Conservation (phyloP, 257 asterid species). For the Solanum microdontum region DNA sequence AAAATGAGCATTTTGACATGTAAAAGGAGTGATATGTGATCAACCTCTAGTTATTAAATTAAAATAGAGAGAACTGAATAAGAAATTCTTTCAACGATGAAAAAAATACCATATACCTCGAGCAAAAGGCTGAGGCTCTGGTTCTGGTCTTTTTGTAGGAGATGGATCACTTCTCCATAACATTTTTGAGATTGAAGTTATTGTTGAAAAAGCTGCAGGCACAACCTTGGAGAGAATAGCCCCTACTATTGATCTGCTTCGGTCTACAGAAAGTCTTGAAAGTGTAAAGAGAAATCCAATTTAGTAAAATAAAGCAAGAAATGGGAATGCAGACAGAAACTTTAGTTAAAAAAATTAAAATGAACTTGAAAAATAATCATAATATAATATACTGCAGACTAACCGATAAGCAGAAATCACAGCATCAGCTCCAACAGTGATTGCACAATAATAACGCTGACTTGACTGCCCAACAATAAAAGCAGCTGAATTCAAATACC, state of each 20-base stretch:
- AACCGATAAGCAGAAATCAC: conserved; percentile 90
- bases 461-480: conserved; percentile 96
- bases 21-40: background rate
- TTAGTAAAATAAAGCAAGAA: background rate
- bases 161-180: conserved; percentile 71
- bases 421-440: conserved; percentile 81
- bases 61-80: background rate
- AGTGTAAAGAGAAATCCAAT: conserved; percentile 11
- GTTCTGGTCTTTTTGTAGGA: conserved; percentile 50
- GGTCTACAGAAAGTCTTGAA: conserved; percentile 82
- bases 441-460: conserved; percentile 78
- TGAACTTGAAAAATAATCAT: background rate
- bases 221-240: conserved; percentile 94
- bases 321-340: background rate
- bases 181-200: conserved; percentile 74
- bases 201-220: conserved; percentile 87
- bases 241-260: conserved; percentile 80
- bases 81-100: background rate
- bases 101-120: conserved; percentile 39
- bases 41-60: background rate
- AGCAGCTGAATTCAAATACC: conserved; percentile 85
- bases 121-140: conserved; percentile 71
- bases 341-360: background rate
- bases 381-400: conserved; percentile 13
- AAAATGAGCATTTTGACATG: background rate